Conservation (phyloP, 1,139 yeast genomes). For the Candida glucosophila region DNA sequence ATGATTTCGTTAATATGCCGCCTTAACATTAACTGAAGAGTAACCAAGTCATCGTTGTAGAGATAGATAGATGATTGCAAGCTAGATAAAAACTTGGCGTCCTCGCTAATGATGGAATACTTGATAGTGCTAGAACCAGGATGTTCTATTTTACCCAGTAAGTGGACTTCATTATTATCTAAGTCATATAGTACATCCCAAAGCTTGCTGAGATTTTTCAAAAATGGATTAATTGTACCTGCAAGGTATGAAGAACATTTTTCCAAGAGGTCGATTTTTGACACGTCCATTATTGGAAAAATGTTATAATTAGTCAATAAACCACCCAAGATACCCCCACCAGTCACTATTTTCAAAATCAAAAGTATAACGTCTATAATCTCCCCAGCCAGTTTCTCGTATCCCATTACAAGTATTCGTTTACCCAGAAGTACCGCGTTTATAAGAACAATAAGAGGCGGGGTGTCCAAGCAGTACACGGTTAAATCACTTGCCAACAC, state of each 20-base stretch:
- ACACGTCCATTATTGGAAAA: constrained; percentile 56
- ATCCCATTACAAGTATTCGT: constrained; percentile 45
- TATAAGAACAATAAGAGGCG: constrained; percentile 47
- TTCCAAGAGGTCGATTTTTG: constrained; percentile 49
- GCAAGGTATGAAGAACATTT: constrained; percentile 50
- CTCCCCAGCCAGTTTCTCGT: constrained; percentile 45
- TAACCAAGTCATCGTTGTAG: constrained; percentile 41
- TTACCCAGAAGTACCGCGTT: constrained; percentile 54
- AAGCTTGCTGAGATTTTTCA: constrained; percentile 44
- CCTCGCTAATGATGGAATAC: constrained; percentile 37
- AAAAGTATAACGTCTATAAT: constrained; percentile 50
- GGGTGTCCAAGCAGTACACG: constrained; percentile 50
- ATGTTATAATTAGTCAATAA: constrained; percentile 38
- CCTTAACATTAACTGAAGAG: constrained; percentile 38
- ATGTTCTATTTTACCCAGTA: constrained; percentile 9
- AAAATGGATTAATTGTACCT: constrained; percentile 62
- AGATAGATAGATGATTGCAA: constrained; percentile 36
- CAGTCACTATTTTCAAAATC: constrained; percentile 45
- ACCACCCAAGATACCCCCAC: constrained; percentile 52
- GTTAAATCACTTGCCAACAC: constrained; percentile 31
- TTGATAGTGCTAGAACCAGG: constrained; percentile 9
- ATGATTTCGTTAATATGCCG: constrained; percentile 40
- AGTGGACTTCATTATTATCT: constrained; percentile 37
- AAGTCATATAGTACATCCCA: constrained; percentile 58
- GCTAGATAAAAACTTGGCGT: constrained; percentile 38